Evolutionary conservation across 177 flowering plant species (phyloP).

Genomic region (Vitis hybrid): DNA sequence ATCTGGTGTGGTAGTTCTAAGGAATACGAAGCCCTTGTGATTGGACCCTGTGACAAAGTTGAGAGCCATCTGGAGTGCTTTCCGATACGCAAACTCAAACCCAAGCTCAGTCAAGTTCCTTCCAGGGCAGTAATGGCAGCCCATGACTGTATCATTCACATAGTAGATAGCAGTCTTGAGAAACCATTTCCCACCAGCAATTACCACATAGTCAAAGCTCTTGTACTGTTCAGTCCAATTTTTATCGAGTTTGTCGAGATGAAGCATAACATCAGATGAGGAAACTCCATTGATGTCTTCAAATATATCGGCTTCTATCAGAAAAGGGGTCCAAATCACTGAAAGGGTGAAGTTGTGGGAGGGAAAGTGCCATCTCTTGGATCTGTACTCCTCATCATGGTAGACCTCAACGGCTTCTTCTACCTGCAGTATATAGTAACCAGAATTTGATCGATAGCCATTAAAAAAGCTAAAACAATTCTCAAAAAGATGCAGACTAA

Average conservation of each 20-base stretch:
- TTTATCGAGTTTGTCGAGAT: constrained; percentile 44
- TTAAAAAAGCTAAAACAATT: no score
- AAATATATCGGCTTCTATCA: constrained; percentile 34
- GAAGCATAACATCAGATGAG: constrained; percentile 38
- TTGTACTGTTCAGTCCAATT: constrained; percentile 43
- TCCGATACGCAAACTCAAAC: constrained; percentile 57
- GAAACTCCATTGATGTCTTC: constrained; percentile 44
- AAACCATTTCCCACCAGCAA: constrained; percentile 91
- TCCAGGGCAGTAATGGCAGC: constrained; percentile 82
- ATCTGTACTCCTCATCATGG: constrained; percentile 46
- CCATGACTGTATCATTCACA: constrained; percentile 53
- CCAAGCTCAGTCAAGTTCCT: constrained; percentile 74
- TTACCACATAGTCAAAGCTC: constrained; percentile 55
- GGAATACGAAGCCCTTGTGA: constrained; percentile 51
- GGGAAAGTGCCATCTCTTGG: constrained; percentile 45
- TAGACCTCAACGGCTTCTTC: constrained; percentile 44
- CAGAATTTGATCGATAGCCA: constrained; percentile 1
- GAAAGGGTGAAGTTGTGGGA: constrained; percentile 48
- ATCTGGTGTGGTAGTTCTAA: constrained; percentile 77
- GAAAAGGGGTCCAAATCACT: constrained; percentile 51
- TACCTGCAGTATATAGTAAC: constrained; percentile 29
- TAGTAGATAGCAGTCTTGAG: constrained; percentile 75
- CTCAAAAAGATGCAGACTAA: neutral
- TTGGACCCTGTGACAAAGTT: constrained; percentile 41
- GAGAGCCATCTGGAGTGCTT: constrained; percentile 47